Percentiles rank a stretch among this genome's conserved stretches.
Evolutionary conservation across 106 monocot species (phyloP).

Genomic region (Amphibolis antarctica): DNA sequence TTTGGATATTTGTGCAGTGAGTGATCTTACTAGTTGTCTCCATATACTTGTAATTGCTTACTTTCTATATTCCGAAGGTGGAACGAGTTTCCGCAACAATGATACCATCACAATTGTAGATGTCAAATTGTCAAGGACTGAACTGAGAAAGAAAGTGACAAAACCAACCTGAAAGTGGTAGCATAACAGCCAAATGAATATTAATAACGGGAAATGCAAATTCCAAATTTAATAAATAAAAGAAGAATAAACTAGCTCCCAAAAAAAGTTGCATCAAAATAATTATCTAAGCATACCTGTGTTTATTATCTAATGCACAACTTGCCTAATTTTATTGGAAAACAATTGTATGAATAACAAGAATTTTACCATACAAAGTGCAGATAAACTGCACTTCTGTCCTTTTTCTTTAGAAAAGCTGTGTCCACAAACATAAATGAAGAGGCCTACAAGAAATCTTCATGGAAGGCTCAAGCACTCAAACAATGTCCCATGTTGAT

Average conservation of each 20-base stretch:
- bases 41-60: constrained; percentile 23
- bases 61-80: constrained; percentile 97
- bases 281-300: no score
- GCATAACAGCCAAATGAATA: neutral
- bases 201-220: neutral
- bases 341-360: no score
- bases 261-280: no score
- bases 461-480: no score
- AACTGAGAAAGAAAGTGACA: constrained; percentile 91
- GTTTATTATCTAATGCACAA: no score
- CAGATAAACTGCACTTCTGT: no score
- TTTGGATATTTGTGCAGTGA: neutral
- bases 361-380: no score
- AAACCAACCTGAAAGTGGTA: constrained; percentile 70
- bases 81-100: constrained; percentile 75
- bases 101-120: constrained; percentile 99
- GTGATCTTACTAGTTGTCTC: neutral
- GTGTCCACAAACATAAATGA: no score
- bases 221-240: neutral
- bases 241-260: neutral
- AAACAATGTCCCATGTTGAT: no score
- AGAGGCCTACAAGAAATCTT: no score
- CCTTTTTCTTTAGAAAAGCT: no score
- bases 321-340: no score
- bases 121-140: constrained; percentile 93